Evolutionary conservation across 2,329 filamentous ascomycete species (phyloP).

Genomic region (Verticillium longisporum): DNA sequence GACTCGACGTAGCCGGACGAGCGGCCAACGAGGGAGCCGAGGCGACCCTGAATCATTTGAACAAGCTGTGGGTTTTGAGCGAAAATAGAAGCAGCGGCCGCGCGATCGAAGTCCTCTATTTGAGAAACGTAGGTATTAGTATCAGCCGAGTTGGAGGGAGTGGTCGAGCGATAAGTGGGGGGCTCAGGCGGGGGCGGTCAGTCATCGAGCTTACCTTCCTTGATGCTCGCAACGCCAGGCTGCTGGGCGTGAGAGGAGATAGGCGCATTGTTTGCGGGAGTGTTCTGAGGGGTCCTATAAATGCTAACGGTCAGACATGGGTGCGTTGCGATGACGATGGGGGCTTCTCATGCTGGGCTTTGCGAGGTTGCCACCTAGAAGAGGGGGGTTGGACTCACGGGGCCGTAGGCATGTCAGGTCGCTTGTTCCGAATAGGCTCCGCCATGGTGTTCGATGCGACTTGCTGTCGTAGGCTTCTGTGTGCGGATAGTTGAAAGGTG

Average conservation of each 20-base stretch:
- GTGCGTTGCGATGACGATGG: background rate
- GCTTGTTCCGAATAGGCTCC: conserved; percentile 59
- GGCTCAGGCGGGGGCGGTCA: background rate
- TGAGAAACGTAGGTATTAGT: conserved; percentile 14
- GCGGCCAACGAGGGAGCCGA: conserved; percentile 85
- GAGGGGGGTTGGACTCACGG: conserved; percentile 40
- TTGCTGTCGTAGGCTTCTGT: conserved; percentile 1
- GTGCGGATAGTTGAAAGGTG: conserved; percentile 10
- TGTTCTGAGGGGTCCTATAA: conserved; percentile 91
- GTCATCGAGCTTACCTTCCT: conserved; percentile 68
- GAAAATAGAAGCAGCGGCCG: conserved; percentile 83
- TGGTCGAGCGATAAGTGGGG: background rate
- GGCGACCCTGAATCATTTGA: conserved; percentile 95
- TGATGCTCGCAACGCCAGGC: conserved; percentile 89
- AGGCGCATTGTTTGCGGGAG: conserved; percentile 87
- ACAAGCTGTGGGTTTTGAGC: conserved; percentile 92
- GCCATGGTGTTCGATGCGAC: conserved; percentile 41
- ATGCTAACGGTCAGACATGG: background rate
- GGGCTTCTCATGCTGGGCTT: background rate
- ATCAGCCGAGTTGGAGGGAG: conserved; percentile 10
- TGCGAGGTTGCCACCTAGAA: background rate
- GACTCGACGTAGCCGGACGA: conserved; percentile 98
- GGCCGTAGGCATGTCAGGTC: conserved; percentile 47
- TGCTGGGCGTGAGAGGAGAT: conserved; percentile 97
- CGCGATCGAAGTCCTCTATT: conserved; percentile 84